Conservation (phyloP, 2,329 filamentous ascomycete species). For the Albifimbria verrucaria region DNA sequence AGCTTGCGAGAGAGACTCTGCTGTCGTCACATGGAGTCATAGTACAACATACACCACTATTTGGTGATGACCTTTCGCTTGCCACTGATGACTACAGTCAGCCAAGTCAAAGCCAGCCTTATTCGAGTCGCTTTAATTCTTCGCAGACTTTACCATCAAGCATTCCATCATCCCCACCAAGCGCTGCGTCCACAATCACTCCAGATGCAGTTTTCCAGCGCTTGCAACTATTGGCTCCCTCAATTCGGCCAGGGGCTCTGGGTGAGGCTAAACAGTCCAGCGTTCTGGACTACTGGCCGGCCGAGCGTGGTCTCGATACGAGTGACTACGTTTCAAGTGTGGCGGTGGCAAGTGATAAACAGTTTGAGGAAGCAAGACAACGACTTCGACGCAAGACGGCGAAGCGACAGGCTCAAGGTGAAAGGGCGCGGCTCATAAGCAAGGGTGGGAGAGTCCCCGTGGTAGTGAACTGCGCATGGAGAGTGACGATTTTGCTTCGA, state of each 20-base stretch:
- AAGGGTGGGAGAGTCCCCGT: neutral
- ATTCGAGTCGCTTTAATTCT: constrained; percentile 16
- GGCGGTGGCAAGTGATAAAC: constrained; percentile 29
- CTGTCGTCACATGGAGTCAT: constrained; percentile 31
- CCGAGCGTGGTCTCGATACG: constrained; percentile 30
- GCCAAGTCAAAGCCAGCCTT: constrained; percentile 8
- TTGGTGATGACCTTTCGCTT: constrained; percentile 17
- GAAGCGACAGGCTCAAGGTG: constrained; percentile 28
- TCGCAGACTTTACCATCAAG: constrained; percentile 17
- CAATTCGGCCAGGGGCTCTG: constrained; percentile 20
- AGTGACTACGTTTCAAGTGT: constrained; percentile 36
- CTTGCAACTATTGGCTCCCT: constrained; percentile 30
- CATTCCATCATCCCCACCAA: constrained; percentile 19
- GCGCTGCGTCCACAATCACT: constrained; percentile 6
- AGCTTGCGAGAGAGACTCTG: constrained; percentile 30
- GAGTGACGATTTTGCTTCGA: constrained; percentile 8
- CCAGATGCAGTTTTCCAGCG: constrained; percentile 29
- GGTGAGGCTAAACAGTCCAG: constrained; percentile 22
- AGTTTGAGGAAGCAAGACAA: constrained; percentile 30
- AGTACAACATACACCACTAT: constrained; percentile 28
- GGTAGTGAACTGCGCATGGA: constrained; percentile 7
- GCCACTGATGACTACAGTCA: constrained; percentile 6
- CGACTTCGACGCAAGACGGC: constrained; percentile 29
- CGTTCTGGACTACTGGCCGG: constrained; percentile 36
- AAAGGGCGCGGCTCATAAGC: constrained; percentile 24